Evolutionary conservation across 129 eudicot species (phyloP).

Genomic region (Saussurea involucrata): DNA sequence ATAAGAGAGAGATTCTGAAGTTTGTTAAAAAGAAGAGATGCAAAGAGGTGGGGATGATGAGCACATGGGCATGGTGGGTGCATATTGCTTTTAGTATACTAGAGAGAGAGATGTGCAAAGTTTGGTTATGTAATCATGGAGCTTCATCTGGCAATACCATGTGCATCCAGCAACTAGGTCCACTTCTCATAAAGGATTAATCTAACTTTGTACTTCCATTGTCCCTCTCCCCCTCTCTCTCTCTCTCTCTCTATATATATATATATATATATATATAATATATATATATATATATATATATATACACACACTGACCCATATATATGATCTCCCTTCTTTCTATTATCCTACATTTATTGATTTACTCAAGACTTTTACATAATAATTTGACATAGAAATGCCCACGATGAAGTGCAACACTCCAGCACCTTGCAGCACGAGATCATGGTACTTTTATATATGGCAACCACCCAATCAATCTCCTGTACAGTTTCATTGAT

Average conservation of each 20-base stretch:
- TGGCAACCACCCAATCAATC: background rate
- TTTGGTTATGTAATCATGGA: slow-evolving; percentile 58
- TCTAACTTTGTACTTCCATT: slow-evolving; percentile 48
- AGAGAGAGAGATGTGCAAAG: slow-evolving; percentile 36
- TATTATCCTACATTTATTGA: slow-evolving; percentile 15
- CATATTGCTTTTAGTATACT: slow-evolving; percentile 21
- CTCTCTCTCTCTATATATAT: slow-evolving; percentile 15
- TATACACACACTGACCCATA: background rate
- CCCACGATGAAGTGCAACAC: slow-evolving; percentile 33
- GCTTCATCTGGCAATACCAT: slow-evolving; percentile 72
- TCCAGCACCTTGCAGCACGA: slow-evolving; percentile 57
- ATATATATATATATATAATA: slow-evolving; percentile 11
- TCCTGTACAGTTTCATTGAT: slow-evolving; percentile 9
- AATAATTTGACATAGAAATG: slow-evolving; percentile 1
- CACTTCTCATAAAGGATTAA: slow-evolving; percentile 52
- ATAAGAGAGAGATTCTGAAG: slow-evolving; percentile 23
- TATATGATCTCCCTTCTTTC: slow-evolving; percentile 16
- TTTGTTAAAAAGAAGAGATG: slow-evolving; percentile 22
- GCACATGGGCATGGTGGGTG: slow-evolving; percentile 27
- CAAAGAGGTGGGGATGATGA: slow-evolving; percentile 31
- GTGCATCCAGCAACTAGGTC: slow-evolving; percentile 67
- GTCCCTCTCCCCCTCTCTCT: slow-evolving; percentile 25
- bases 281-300: background rate
- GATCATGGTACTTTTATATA: slow-evolving; percentile 57
- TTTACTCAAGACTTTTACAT: slow-evolving; percentile 2